Conservation (phyloP, 2,329 filamentous ascomycete genomes). For the Allantophomopsis lycopodina region DNA sequence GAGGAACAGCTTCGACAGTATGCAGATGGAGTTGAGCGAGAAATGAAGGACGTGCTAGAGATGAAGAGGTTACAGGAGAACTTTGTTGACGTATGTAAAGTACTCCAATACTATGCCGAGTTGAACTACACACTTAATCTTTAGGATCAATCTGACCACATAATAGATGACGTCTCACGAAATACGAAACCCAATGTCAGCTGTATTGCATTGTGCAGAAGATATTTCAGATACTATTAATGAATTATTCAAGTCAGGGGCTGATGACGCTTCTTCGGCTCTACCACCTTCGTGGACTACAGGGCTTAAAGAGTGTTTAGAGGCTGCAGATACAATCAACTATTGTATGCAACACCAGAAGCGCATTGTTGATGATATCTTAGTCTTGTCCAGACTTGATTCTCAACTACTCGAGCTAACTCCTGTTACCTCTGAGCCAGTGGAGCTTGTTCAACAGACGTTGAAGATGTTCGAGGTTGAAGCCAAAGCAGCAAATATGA, state of each 20-base stretch:
- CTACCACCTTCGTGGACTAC: not conserved
- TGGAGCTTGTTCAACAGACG: constrained; percentile 50
- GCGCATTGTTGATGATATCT: constrained; percentile 51
- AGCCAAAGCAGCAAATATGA: constrained; percentile 54
- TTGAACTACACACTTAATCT: too few species aligned
- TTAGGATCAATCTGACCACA: too few species aligned
- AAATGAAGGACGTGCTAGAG: constrained; percentile 33
- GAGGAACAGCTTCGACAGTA: constrained; percentile 24
- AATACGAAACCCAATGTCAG: constrained; percentile 60
- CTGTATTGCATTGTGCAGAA: constrained; percentile 65
- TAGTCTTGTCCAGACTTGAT: constrained; percentile 58
- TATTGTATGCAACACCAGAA: constrained; percentile 69
- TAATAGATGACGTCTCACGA: constrained; percentile 31
- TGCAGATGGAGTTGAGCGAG: constrained; percentile 9
- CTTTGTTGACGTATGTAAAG: constrained; percentile 45
- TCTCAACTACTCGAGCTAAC: constrained; percentile 57
- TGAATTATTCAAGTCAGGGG: constrained; percentile 6
- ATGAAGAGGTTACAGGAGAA: constrained; percentile 61
- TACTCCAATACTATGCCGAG: too few species aligned
- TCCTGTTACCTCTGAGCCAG: constrained; percentile 53
- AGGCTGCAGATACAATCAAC: constrained; percentile 65
- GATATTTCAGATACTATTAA: constrained; percentile 3
- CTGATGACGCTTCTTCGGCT: not conserved
- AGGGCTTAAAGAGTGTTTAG: constrained; percentile 46
- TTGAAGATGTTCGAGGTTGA: constrained; percentile 69